phyloP scores from a whole-genome alignment of 2,329 filamentous ascomycete genomes.

The Aureobasidium musti region DNA sequence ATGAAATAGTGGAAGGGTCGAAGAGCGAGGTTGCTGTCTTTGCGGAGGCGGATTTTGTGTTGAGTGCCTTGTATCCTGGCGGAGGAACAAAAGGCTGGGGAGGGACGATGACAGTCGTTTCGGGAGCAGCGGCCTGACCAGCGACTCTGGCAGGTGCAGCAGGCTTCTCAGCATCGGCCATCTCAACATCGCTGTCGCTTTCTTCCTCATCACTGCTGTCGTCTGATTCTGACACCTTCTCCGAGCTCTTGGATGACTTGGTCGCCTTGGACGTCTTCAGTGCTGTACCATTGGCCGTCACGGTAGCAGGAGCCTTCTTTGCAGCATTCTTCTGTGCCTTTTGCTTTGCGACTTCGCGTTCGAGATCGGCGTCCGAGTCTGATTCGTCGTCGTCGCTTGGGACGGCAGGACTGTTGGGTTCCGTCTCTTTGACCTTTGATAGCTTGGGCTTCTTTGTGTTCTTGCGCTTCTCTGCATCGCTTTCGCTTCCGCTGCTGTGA shows the following conservation, averaged over 20 bases:
- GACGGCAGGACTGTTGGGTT: conserved; percentile 35
- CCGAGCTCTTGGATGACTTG: conserved; percentile 12
- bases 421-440: conserved; percentile 34
- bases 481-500: conserved; percentile 42
- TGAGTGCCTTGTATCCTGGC: conserved; percentile 52
- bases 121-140: conserved; percentile 1
- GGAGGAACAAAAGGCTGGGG: conserved; percentile 42
- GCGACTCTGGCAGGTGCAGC: conserved; percentile 17
- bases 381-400: conserved; percentile 31
- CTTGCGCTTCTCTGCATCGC: conserved; percentile 36
- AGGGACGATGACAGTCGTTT: conserved; percentile 8
- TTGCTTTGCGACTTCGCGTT: not conserved
- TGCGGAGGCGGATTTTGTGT: conserved; percentile 47
- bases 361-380: conserved; percentile 28
- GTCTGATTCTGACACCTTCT: conserved; percentile 30
- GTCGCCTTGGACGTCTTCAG: conserved; percentile 38
- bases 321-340: conserved; percentile 33
- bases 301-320: conserved; percentile 31
- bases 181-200: conserved; percentile 35
- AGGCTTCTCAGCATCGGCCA: conserved; percentile 32
- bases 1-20: conserved; percentile 58
- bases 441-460: conserved; percentile 34
- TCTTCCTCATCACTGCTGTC: conserved; percentile 33
- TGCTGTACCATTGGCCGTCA: conserved; percentile 34
- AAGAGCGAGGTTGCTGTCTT: conserved; percentile 53